phyloP scores from a whole-genome alignment of 208 protist species.

The Naegleria fowleri region DNA sequence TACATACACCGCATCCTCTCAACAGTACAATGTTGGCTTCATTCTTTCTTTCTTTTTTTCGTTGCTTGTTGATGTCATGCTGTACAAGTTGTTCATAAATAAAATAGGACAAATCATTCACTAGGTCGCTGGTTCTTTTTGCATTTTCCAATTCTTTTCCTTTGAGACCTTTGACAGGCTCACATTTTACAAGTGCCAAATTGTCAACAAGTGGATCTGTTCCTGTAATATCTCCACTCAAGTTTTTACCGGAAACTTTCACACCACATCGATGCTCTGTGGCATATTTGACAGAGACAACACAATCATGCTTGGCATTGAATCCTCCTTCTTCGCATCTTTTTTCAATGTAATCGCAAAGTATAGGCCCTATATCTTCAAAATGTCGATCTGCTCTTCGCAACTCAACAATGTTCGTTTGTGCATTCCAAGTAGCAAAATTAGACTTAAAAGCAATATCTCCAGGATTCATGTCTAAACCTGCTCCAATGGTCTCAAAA shows the following conservation, averaged over 20 bases:
- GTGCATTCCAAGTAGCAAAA: slow-evolving; percentile 51
- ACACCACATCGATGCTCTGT: slow-evolving; percentile 60
- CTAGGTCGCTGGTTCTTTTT: slow-evolving; percentile 10
- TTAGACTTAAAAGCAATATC: slow-evolving; percentile 70
- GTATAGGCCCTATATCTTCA: slow-evolving; percentile 51
- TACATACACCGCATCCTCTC: slow-evolving; percentile 49
- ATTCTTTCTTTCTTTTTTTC: slow-evolving; percentile 41
- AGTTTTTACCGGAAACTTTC: slow-evolving; percentile 43
- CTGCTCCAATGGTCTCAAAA: slow-evolving; percentile 62
- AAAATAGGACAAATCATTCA: slow-evolving; percentile 49
- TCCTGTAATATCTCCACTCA: slow-evolving; percentile 52
- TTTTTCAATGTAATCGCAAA: slow-evolving; percentile 46
- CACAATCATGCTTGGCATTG: not conserved
- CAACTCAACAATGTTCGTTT: slow-evolving; percentile 41
- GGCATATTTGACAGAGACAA: slow-evolving; percentile 53
- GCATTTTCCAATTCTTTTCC: slow-evolving; percentile 15
- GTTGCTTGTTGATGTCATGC: slow-evolving; percentile 50
- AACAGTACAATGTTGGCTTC: slow-evolving; percentile 54
- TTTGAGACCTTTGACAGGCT: not conserved
- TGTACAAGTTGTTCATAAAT: slow-evolving; percentile 38
- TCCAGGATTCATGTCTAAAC: slow-evolving; percentile 56
- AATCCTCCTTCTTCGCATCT: slow-evolving; percentile 20
- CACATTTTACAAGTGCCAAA: slow-evolving; percentile 28
- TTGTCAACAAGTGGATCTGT: slow-evolving; percentile 61
- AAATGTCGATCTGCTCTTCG: slow-evolving; percentile 56